Evolutionary conservation across 2,329 filamentous ascomycete species (phyloP), one percentile per base, ranked within the genome.

Genomic region (Pseudocercospora macadamiae): DNA sequence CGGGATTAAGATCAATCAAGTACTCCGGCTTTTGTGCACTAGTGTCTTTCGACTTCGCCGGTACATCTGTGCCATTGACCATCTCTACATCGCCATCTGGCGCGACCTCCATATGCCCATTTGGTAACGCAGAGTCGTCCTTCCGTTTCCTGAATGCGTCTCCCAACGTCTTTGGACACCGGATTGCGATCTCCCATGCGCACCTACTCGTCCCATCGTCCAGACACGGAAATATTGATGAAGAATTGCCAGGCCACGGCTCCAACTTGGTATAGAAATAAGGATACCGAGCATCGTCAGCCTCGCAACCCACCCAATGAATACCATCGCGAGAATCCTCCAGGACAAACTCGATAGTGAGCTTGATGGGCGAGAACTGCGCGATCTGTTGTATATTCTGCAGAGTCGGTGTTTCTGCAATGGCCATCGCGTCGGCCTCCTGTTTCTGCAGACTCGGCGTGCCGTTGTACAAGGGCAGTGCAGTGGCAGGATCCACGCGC

Each of bases 211-310:
- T 86, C 21, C 89, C 85, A 71, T 96, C 90, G 72, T 99, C 95
- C 53, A 97, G 83, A 73, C 95, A 97, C 0, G 95, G 95, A 69
- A 99, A 99, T 23, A 97, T 86, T 66, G 89, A 93, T 47, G 88
- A 93, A 1, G 91, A 88, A 16, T 86, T 88, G 26, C 93, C 92
- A 0, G 91, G 86, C 61, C 90, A 88, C 39, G 89, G 79, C 2
- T 88, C 89, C 70, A 93, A 92, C 37, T 88, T 88, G 0, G 93
- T 96, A 74, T 96, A 99, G 49, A 90, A 87, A 77, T 99, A 93
- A 0, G 95, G 92, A 73, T 93, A 99, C 61, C 93, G 85, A 56
- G 82, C 81, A 72, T 97, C 93, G 51, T 87, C 85, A 57, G 88
- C 86, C 44, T 91, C 87, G 34, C 95, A 84, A 3, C 95, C 93